These are phyloP conservation scores for Cruciata laevipes DNA, from an alignment of 257 asterid genomes.

Conservation along the genomic window DNA sequence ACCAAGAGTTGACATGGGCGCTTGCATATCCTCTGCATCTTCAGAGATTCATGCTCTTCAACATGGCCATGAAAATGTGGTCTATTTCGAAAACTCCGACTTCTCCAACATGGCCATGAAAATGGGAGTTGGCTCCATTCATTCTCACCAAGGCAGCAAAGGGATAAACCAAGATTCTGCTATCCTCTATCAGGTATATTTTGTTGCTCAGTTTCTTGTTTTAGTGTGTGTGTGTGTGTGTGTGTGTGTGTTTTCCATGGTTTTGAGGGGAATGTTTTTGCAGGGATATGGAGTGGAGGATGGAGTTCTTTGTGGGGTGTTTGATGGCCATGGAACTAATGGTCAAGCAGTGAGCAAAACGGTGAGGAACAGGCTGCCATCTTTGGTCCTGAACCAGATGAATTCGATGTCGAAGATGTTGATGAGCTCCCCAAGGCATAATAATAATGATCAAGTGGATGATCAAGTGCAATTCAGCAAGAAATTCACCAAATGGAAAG, in stretches of 20 bases:
- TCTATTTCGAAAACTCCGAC: constrained; percentile 22
- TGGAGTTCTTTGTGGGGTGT: constrained; percentile 59
- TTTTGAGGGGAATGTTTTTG: constrained; percentile 8
- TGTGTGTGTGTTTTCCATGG: background rate
- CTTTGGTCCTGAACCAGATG: constrained; percentile 45
- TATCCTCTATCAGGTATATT: constrained; percentile 53
- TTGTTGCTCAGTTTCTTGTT: background rate
- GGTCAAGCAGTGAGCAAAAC: constrained; percentile 65
- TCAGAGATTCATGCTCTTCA: constrained; percentile 49
- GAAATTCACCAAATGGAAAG: constrained; percentile 53
- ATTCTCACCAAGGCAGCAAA: constrained; percentile 60
- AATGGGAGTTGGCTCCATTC: constrained; percentile 39
- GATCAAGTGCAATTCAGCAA: constrained; percentile 26
- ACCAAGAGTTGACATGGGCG: constrained; percentile 41
- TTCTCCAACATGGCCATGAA: too few relatives aligned
- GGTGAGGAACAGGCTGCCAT: constrained; percentile 63
- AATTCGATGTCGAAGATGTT: constrained; percentile 28
- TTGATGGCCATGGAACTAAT: constrained; percentile 79
- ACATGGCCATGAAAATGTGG: constrained; percentile 55
- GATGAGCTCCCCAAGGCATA: constrained; percentile 16
- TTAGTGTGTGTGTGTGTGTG: background rate
- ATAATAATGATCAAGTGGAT: constrained; percentile 15
- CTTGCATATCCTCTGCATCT: constrained; percentile 59
- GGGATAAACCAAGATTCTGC: constrained; percentile 75
- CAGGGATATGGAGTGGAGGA: constrained; percentile 71